A percentile compares a stretch with the other conserved stretches of the same genome.
These are phyloP conservation scores for Russula foetens DNA, from an alignment of 768 basidiomycete species.

Conservation along the genomic window DNA sequence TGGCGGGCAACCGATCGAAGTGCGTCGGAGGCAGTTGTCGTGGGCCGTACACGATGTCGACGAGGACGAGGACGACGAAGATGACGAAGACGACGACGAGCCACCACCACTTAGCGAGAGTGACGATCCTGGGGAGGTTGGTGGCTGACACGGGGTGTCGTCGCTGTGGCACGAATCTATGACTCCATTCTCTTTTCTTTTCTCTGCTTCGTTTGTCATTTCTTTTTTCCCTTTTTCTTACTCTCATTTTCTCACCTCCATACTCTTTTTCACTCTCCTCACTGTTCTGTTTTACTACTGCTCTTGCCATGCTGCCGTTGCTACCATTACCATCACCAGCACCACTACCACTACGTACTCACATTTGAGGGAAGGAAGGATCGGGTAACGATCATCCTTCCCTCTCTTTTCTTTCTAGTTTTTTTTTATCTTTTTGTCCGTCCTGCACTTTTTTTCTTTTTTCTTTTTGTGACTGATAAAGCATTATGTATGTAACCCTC, in stretches of 20 bases:
- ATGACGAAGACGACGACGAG: not conserved
- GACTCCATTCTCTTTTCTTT: not conserved
- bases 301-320: not conserved
- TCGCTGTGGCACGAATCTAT: not conserved
- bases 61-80: not conserved
- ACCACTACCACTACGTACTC: not conserved
- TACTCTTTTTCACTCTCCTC: not conserved
- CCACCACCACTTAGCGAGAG: not conserved
- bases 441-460: not conserved
- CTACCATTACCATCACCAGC: not conserved
- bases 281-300: not conserved
- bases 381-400: no score
- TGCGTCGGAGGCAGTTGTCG: slow-evolving; percentile 16
- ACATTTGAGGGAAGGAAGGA: not conserved
- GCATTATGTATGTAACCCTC: slow-evolving; percentile 13
- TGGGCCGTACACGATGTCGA: slow-evolving; percentile 12
- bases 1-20: slow-evolving; percentile 13
- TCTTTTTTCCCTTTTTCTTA: not conserved
- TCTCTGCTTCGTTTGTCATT: not conserved
- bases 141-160: not conserved
- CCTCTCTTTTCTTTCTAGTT: no score
- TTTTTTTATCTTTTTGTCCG: no score
- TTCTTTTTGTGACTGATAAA: not conserved
- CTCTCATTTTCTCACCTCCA: not conserved
- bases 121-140: not conserved